Base-by-base conservation (phyloP, 1,139 yeast species). In the Nakaseomyces sp. region DNA sequence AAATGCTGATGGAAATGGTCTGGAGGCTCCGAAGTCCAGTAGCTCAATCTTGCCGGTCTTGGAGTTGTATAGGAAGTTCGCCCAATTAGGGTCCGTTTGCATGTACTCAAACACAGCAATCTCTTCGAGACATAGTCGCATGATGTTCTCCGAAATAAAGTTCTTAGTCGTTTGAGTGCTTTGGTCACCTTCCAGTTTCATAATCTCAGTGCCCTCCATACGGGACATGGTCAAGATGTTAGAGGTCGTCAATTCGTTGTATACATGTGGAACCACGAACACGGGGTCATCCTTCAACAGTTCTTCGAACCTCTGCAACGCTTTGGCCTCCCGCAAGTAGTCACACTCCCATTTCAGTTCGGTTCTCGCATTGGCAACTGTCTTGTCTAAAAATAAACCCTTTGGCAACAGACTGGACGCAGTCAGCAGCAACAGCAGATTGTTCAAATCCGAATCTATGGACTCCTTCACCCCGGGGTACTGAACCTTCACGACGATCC, bases 1-100 rank as follows among this genome's bases (percentile, higher is more conserved):
- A 54, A 91, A 91, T 13, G 75, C 76, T 43, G 73, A 76, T 39
- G 77, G 71, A 62, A 80, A 86, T 22, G 79, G 85, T 52, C 97
- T 76, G 8, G 96, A 83, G 1, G 98, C 97, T 40, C 98, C 99
- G 65, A 91, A 91, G 65, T 91, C 98, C 47, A 91, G 70, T 47
- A 91, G 70, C 63, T 89, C 97, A 48, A 91, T 77, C 63, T 81
- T 78, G 36, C 71, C 63, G 2, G 84, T 76, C 18, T 69, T 53
- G 35, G 71, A 72, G 59, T 89, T 88, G 68, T 84, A 88, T 49
- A 93, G 68, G 66, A 93, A 93, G 63, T 91, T 91, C 42, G 98
- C 97, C 98, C 98, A 93, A 66, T 91, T 91, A 40, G 99, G 99
- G 66, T 91, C 99, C 1, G 98, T 89, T 67, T 91, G 99, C 99